Percentiles rank a stretch among this genome's conserved stretches.
These are phyloP conservation scores for Scheffersomyces lignosus DNA, from an alignment of 805 yeast species.

Conservation along the genomic window DNA sequence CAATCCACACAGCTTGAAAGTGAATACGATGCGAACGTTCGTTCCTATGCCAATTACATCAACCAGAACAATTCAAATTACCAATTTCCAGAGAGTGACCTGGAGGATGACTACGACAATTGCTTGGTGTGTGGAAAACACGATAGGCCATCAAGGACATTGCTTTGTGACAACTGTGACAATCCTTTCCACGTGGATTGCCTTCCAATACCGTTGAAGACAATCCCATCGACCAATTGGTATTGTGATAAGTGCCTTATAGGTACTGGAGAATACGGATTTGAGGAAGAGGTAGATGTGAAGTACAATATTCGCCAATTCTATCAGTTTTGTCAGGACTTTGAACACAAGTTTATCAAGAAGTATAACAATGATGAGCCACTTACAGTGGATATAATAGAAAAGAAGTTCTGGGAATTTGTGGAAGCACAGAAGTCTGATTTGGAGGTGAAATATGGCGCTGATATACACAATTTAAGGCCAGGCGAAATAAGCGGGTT, in stretches of 20 bases:
- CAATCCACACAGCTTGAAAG: slow-evolving; percentile 16
- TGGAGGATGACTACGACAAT: slow-evolving; percentile 29
- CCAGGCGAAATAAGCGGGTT: slow-evolving; percentile 76
- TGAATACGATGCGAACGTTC: slow-evolving; percentile 25
- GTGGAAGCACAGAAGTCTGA: slow-evolving; percentile 41
- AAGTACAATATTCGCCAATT: slow-evolving; percentile 62
- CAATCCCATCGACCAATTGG: slow-evolving; percentile 66
- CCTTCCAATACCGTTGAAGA: slow-evolving; percentile 53
- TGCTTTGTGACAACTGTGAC: slow-evolving; percentile 76
- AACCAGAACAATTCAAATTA: slow-evolving; percentile 19
- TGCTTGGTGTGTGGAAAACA: slow-evolving; percentile 51
- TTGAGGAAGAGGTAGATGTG: slow-evolving; percentile 61
- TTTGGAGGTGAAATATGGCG: slow-evolving; percentile 75
- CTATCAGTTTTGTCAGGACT: slow-evolving; percentile 51
- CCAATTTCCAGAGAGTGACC: slow-evolving; percentile 32
- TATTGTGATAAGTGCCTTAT: slow-evolving; percentile 80
- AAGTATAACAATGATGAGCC: slow-evolving; percentile 30
- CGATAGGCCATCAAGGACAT: slow-evolving; percentile 46
- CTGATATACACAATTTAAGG: slow-evolving; percentile 70
- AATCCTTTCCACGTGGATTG: slow-evolving; percentile 68
- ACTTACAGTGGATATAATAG: slow-evolving; percentile 48
- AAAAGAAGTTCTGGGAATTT: slow-evolving; percentile 65
- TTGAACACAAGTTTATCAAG: slow-evolving; percentile 42
- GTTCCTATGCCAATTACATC: slow-evolving; percentile 34
- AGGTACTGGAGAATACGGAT: slow-evolving; percentile 87